Conservation (phyloP, 2,329 filamentous ascomycete genomes). For the Pseudohalonectria lignicola region DNA sequence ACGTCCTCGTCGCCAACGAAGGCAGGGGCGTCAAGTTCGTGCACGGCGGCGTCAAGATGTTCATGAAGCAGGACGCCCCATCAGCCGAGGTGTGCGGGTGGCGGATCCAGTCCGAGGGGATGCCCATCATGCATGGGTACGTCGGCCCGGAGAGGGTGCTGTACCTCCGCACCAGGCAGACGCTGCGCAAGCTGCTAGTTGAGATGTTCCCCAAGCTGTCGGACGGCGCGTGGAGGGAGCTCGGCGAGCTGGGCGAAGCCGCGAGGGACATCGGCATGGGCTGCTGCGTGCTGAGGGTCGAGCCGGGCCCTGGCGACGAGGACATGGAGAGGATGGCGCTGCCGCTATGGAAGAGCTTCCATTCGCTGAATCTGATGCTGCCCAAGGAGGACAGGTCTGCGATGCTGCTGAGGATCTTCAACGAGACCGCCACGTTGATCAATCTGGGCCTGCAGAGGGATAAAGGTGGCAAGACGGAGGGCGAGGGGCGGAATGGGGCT, state of each 20-base stretch:
- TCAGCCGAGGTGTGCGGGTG: slow-evolving; percentile 79
- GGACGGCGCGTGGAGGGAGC: slow-evolving; percentile 59
- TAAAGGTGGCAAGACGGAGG: too few species aligned
- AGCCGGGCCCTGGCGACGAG: slow-evolving; percentile 54
- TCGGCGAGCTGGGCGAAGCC: slow-evolving; percentile 80
- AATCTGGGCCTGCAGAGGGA: slow-evolving; percentile 52
- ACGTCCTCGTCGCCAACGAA: slow-evolving; percentile 80
- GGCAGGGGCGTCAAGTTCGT: slow-evolving; percentile 89
- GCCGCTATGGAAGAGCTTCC: slow-evolving; percentile 86
- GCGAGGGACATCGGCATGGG: slow-evolving; percentile 76
- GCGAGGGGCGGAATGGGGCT: too few species aligned
- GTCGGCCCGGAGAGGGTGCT: slow-evolving; percentile 71
- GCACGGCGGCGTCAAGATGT: slow-evolving; percentile 97
- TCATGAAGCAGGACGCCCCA: slow-evolving; percentile 93
- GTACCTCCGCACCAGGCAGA: slow-evolving; percentile 63
- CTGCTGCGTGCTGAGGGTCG: slow-evolving; percentile 80
- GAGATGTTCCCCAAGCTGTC: slow-evolving; percentile 95
- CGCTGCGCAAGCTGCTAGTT: slow-evolving; percentile 69
- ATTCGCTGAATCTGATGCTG: slow-evolving; percentile 91
- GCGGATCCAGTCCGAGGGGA: slow-evolving; percentile 91
- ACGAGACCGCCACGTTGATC: slow-evolving; percentile 75
- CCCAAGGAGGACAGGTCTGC: slow-evolving; percentile 93
- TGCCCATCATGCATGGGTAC: slow-evolving; percentile 85
- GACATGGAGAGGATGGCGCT: slow-evolving; percentile 71
- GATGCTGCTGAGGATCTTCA: slow-evolving; percentile 84